A percentile compares a stretch with the other conserved stretches of the same genome.
Conservation (phyloP, 768 basidiomycete genomes). For the Tylopilus vinaceipallidus region DNA sequence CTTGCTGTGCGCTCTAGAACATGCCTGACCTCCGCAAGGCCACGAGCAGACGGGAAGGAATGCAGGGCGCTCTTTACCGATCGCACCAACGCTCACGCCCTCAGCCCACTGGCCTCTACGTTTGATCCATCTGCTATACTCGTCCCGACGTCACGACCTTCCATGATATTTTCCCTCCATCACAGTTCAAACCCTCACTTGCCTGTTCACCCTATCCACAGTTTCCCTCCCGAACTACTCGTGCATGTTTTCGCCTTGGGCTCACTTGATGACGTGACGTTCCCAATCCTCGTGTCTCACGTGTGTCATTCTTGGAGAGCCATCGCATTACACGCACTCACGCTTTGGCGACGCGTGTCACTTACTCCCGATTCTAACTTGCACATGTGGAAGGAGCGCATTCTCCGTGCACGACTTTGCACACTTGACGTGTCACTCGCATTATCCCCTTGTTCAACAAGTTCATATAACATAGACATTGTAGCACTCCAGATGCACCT, state of each 20-base stretch:
- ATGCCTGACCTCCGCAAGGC: constrained; percentile 13
- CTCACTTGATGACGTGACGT: constrained; percentile 51
- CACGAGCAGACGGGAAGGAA: constrained; percentile 19
- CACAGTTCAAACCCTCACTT: constrained; percentile 17
- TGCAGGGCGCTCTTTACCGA: constrained; percentile 18
- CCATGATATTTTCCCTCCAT: constrained; percentile 29
- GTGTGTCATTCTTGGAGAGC: constrained; percentile 66
- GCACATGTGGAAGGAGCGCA: constrained; percentile 62
- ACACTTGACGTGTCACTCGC: constrained; percentile 59
- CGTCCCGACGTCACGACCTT: constrained; percentile 22
- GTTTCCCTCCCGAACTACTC: constrained; percentile 63
- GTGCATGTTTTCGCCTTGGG: constrained; percentile 62
- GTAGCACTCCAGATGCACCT: constrained; percentile 65
- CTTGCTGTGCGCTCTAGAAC: neutral
- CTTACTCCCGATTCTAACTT: constrained; percentile 42
- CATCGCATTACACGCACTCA: constrained; percentile 56
- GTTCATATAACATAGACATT: constrained; percentile 33
- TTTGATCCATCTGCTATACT: constrained; percentile 16
- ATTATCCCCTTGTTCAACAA: constrained; percentile 29
- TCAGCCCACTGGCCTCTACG: constrained; percentile 12
- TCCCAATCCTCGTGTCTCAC: constrained; percentile 64
- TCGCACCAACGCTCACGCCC: constrained; percentile 22
- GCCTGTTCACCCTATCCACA: constrained; percentile 50
- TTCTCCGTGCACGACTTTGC: constrained; percentile 58
- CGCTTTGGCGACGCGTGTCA: constrained; percentile 62